Evolutionary conservation across 306 rosid genomes (phyloP).

Genomic region (Geum urbanum): DNA sequence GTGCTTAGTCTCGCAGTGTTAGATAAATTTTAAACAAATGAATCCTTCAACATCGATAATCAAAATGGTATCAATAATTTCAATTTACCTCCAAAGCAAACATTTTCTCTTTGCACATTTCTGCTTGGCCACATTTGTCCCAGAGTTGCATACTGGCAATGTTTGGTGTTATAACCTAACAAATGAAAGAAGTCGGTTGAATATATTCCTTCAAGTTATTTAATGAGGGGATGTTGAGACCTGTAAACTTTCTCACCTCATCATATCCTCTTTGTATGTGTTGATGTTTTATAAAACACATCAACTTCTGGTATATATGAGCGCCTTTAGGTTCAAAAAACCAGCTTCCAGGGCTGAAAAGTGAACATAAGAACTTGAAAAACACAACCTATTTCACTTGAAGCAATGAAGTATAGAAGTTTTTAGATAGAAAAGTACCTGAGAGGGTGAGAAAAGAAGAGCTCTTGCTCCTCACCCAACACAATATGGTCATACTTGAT

Average conservation of each 20-base stretch:
- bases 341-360: conserved; percentile 88
- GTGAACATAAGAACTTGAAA: neutral
- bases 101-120: conserved; percentile 79
- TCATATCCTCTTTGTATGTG: conserved; percentile 75
- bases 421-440: conserved; percentile 36
- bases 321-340: conserved; percentile 84
- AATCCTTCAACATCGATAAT: neutral
- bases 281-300: conserved; percentile 60
- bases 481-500: conserved; percentile 79
- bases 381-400: neutral
- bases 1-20: neutral
- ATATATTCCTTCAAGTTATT: neutral
- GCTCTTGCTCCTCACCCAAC: conserved; percentile 80
- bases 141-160: conserved; percentile 79
- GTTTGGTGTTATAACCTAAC: conserved; percentile 82
- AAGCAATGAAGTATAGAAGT: neutral
- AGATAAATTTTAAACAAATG: neutral
- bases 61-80: neutral
- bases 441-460: conserved; percentile 77
- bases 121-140: conserved; percentile 87
- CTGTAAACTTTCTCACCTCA: conserved; percentile 47
- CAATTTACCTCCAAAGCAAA: conserved; percentile 67
- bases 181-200: conserved; percentile 16
- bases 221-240: conserved; percentile 11
- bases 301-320: conserved; percentile 64